Evolutionary conservation across 2,329 filamentous ascomycete species (phyloP).

Genomic region (Epichloe hybrida): DNA sequence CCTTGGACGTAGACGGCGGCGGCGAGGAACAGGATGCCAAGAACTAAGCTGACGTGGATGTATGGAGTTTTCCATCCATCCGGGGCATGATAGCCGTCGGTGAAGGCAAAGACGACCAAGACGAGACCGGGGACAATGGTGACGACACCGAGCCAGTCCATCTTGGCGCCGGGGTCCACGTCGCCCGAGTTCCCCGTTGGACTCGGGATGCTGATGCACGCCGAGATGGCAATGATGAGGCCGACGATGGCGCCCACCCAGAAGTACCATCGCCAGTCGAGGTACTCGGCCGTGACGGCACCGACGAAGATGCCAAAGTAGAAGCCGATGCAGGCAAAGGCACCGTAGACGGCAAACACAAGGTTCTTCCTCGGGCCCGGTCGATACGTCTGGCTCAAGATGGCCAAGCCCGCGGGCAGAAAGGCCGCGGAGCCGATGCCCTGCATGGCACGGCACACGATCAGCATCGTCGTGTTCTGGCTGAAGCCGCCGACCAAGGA

Average conservation of each 20-base stretch:
- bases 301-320: constrained; percentile 56
- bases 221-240: constrained; percentile 33
- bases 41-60: constrained; percentile 49
- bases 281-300: constrained; percentile 45
- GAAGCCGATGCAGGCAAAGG: constrained; percentile 45
- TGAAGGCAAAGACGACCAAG: constrained; percentile 62
- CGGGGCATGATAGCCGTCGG: constrained; percentile 55
- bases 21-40: constrained; percentile 47
- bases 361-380: constrained; percentile 61
- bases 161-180: constrained; percentile 21
- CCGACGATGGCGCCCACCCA: constrained; percentile 41
- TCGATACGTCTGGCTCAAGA: constrained; percentile 56
- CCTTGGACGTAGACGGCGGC: constrained; percentile 58
- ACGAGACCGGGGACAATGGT: constrained; percentile 52
- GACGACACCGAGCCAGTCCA: constrained; percentile 55
- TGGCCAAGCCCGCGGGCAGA: constrained; percentile 51
- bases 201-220: constrained; percentile 24
- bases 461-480: constrained; percentile 53
- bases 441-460: constrained; percentile 60
- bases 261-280: constrained; percentile 58
- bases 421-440: constrained; percentile 63
- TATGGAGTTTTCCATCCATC: constrained; percentile 62
- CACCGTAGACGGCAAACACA: constrained; percentile 46
- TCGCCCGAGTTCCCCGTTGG: constrained; percentile 13
- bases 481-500: constrained; percentile 59